These are phyloP conservation scores for Metarhizium guizhouense DNA, from an alignment of 2,329 filamentous ascomycete genomes.

Conservation along the genomic window DNA sequence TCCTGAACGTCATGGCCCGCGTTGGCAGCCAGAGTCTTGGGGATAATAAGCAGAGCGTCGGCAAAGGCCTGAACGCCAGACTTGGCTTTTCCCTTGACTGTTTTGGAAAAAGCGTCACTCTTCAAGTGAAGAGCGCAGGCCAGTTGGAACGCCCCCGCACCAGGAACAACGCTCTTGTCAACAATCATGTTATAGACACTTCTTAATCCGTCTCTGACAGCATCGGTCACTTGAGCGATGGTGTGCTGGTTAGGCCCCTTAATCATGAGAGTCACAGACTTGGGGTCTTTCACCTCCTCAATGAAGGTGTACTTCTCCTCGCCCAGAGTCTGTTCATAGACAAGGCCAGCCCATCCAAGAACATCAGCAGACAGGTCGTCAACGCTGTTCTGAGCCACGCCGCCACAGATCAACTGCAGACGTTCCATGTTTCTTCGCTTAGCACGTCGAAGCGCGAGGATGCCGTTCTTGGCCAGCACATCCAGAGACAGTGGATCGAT, in stretches of 20 bases:
- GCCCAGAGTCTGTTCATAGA: constrained; percentile 94
- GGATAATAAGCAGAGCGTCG: constrained; percentile 88
- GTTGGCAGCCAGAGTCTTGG: constrained; percentile 94
- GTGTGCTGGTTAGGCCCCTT: constrained; percentile 97
- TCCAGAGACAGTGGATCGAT: constrained; percentile 95
- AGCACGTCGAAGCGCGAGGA: constrained; percentile 84
- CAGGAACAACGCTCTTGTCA: constrained; percentile 91
- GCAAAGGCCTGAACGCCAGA: constrained; percentile 93
- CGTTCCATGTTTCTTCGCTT: constrained; percentile 99
- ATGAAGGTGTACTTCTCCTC: constrained; percentile 99
- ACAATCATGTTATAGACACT: constrained; percentile 99
- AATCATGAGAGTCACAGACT: constrained; percentile 94
- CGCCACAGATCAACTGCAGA: constrained; percentile 88
- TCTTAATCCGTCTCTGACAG: constrained; percentile 86
- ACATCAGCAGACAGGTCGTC: constrained; percentile 83
- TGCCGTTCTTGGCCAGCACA: constrained; percentile 95
- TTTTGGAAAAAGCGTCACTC: constrained; percentile 77
- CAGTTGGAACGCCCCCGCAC: constrained; percentile 91
- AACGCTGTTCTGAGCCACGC: constrained; percentile 87
- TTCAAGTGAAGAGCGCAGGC: constrained; percentile 82
- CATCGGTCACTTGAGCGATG: constrained; percentile 93
- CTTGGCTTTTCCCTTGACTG: constrained; percentile 96
- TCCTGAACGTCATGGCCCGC: constrained; percentile 96
- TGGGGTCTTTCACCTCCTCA: constrained; percentile 97
- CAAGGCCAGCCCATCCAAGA: constrained; percentile 89